Percentiles rank a stretch among this genome's conserved stretches.
Conservation (phyloP, 768 basidiomycete species). For the Russula ochroleuca region DNA sequence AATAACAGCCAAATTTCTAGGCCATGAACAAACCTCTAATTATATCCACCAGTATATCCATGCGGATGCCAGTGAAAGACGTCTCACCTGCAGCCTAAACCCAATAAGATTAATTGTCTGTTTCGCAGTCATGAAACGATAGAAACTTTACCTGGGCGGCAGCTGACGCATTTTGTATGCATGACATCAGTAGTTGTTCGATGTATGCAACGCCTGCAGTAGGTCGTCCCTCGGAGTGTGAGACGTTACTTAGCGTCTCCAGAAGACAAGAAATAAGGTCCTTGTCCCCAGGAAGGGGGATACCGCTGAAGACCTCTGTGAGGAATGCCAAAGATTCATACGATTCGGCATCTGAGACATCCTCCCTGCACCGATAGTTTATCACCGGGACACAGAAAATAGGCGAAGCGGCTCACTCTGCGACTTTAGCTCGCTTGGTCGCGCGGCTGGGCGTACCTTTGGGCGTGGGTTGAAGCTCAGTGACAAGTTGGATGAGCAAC, state of each 20-base stretch:
- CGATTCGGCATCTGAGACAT: neutral
- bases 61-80: constrained; percentile 55
- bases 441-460: constrained; percentile 44
- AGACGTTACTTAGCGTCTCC: constrained; percentile 63
- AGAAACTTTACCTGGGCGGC: constrained; percentile 47
- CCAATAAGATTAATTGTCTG: neutral
- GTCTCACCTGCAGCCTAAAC: constrained; percentile 50
- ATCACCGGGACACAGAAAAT: neutral
- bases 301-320: constrained; percentile 66
- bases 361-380: constrained; percentile 9
- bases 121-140: neutral
- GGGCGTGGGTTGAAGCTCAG: constrained; percentile 44
- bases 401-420: constrained; percentile 41
- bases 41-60: constrained; percentile 84
- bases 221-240: constrained; percentile 50
- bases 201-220: constrained; percentile 70
- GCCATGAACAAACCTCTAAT: constrained; percentile 56
- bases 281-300: constrained; percentile 59
- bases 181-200: constrained; percentile 81
- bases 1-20: constrained; percentile 10
- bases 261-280: constrained; percentile 69
- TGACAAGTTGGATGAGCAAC: constrained; percentile 52
- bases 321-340: constrained; percentile 49
- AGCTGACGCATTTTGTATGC: constrained; percentile 61
- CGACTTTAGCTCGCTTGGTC: constrained; percentile 60